Evolutionary conservation across 2,329 filamentous ascomycete species (phyloP).

Genomic region (Exophiala calicioides): DNA sequence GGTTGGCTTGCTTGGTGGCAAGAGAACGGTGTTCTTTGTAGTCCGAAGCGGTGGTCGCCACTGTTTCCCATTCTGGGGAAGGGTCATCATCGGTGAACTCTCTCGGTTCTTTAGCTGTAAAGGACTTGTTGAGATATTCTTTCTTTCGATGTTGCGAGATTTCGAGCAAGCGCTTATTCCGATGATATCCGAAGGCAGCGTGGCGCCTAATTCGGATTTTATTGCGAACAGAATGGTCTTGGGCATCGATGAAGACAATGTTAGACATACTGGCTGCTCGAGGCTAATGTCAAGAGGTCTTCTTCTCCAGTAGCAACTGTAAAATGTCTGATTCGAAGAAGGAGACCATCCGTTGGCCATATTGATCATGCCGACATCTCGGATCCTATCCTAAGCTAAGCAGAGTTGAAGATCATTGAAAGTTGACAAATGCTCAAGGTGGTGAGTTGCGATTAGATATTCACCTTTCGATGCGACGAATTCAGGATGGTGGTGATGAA

Average conservation of each 20-base stretch:
- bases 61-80: not conserved
- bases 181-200: slow-evolving; percentile 8
- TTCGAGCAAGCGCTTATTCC: slow-evolving; percentile 7
- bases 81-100: slow-evolving; percentile 1
- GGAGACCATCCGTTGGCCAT: too few species aligned
- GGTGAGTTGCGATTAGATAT: too few species aligned
- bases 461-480: too few species aligned
- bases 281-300: not conserved
- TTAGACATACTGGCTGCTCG: slow-evolving; percentile 9
- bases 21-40: not conserved
- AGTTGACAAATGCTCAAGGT: too few species aligned
- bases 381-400: too few species aligned
- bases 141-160: slow-evolving; percentile 5
- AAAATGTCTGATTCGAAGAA: too few species aligned
- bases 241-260: slow-evolving; percentile 19
- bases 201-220: slow-evolving; percentile 8
- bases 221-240: slow-evolving; percentile 11
- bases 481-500: too few species aligned
- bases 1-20: not conserved
- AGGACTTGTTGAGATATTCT: not conserved
- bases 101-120: not conserved
- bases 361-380: too few species aligned
- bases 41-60: not conserved
- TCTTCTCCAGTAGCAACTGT: not conserved
- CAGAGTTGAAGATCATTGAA: too few species aligned